Base-by-base conservation (phyloP, 495 filamentous ascomycete genomes). In the Penicillium malachiteum region DNA sequence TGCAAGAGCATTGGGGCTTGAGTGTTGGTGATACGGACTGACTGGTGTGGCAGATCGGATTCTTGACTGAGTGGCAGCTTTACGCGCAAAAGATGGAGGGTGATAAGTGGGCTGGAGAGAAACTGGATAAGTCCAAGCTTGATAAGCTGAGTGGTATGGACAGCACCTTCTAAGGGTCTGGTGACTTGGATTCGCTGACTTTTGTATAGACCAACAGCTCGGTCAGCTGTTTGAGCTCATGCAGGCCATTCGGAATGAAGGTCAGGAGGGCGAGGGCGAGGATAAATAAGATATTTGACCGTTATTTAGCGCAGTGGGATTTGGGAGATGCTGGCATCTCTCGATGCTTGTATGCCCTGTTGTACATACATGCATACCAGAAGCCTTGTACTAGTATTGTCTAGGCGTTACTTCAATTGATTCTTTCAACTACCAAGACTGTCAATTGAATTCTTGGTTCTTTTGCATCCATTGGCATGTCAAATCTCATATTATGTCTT, bases 181-280 rank as follows among this genome's bases (percentile, higher is more conserved):
- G 17, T 41, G 18, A 34, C n/a, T 52, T 30, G 18, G 21, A 11
- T 13, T 61, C 47, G 44, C 55, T 61, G 48, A 59, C 35, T 30
- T 44, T 12, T 41, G 0, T 52, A 17, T 52, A 96, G 93, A 98
- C 63, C 86, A 98, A 66, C 95, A 98, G 70, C 66, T 97, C 13
- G 91, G 87, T 0, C 95, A 97, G 71, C 70, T 98, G 48, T 96
- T 96, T 63, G 94, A 97, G 68, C 79, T 98, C 38, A 94, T 96
- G 91, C 81, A 88, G 68, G 81, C 89, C 10, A 94, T 96, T 44
- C 82, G 78, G 60, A 89, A 69, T 51, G 60, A 59, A 59, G 54
- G 42, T 38, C 56, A 49, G 7, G 54, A 56, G 50, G 71, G 58
- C 7, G 58, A 66, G 13, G 50, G n/a, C n/a, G n/a, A 53, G 11